Evolutionary conservation across 768 basidiomycete genomes (phyloP), one percentile per base, ranked within the genome.

Genomic region (Auriscalpium orientale): DNA sequence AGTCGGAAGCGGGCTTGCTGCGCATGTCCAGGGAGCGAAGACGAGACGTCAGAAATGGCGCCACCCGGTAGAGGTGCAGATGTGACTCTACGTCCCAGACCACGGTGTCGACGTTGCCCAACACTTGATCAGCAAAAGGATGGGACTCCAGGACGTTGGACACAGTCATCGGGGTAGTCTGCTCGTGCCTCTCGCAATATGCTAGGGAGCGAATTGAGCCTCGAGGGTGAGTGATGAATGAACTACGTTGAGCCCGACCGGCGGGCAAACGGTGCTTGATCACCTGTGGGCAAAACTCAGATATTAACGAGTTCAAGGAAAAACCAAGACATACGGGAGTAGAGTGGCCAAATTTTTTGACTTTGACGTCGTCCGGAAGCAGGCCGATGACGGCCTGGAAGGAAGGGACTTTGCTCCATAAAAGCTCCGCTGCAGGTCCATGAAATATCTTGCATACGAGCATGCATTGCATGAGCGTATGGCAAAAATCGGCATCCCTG

Each of bases 301-400:
- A 38, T 15, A 4, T 2, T 9, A 16, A 15, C 6, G 7, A 18
- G n/a, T 35, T 38, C 15, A 21, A 16, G 1, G 16, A 7, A 7
- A 36, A 33, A 34, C 6, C 6, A n/a, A 51, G 11, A 38, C 49
- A 7, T 51, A 51, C 49, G 13, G 49, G 49, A 18, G 21, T 8
- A 38, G 49, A 33, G 8, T 38, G 13, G 33, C 49, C 49, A 38
- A 35, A 51, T 9, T 16, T 33, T 60, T 89, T 82, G 13, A 81
- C 86, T 51, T 81, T 83, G 67, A 97, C 89, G 66, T 89, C 77
- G 15, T 79, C 67, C 18, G 95, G 95, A 48, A 98, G 80, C 38
- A 87, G 83, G 36, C 95, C 80, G 62, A 79, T 80, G 28, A 97
- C 85, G 22, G 86, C 78, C 72, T 97, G 93, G 35, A 92, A 90